These are phyloP conservation scores for Xylariaceae sp. DNA, from an alignment of 2,329 filamentous ascomycete species.

Conservation along the genomic window DNA sequence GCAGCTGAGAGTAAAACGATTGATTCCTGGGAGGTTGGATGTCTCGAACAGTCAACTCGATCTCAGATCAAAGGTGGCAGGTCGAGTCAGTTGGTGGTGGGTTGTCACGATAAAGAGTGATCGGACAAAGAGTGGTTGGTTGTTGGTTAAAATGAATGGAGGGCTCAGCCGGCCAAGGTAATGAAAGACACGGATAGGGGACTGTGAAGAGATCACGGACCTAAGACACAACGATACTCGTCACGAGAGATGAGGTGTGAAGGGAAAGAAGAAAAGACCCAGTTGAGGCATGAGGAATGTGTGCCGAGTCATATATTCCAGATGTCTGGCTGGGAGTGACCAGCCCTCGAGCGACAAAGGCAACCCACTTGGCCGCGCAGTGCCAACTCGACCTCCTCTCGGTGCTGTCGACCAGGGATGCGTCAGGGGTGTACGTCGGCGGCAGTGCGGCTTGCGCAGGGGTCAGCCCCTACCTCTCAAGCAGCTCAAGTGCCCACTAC, in stretches of 20 bases:
- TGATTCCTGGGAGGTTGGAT: slow-evolving; percentile 13
- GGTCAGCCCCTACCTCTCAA: slow-evolving; percentile 2
- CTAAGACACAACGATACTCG: slow-evolving; percentile 14
- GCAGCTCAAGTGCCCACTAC: neutral
- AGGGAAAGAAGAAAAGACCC: slow-evolving; percentile 1
- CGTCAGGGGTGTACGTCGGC: neutral
- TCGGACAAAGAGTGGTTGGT: slow-evolving; percentile 26
- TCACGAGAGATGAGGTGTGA: slow-evolving; percentile 14
- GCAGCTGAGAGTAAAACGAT: slow-evolving; percentile 13
- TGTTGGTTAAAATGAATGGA: slow-evolving; percentile 21
- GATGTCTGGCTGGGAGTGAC: slow-evolving; percentile 1
- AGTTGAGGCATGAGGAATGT: slow-evolving; percentile 4
- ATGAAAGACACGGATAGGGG: slow-evolving; percentile 22
- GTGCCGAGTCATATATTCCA: neutral
- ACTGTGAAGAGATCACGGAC: slow-evolving; percentile 15
- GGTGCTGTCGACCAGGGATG: neutral
- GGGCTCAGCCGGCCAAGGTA: slow-evolving; percentile 27
- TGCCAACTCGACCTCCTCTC: neutral
- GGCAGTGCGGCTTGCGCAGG: neutral
- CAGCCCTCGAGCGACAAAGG: slow-evolving; percentile 4
- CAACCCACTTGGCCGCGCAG: slow-evolving; percentile 8
- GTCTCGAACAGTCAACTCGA: neutral
- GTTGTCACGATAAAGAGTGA: slow-evolving; percentile 24
- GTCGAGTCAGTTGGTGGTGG: slow-evolving; percentile 12
- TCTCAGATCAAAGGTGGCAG: slow-evolving; percentile 9